Evolutionary conservation across 2,329 filamentous ascomycete genomes (phyloP), one percentile per base, ranked within the genome.

Genomic region (Colletotrichum sp.): DNA sequence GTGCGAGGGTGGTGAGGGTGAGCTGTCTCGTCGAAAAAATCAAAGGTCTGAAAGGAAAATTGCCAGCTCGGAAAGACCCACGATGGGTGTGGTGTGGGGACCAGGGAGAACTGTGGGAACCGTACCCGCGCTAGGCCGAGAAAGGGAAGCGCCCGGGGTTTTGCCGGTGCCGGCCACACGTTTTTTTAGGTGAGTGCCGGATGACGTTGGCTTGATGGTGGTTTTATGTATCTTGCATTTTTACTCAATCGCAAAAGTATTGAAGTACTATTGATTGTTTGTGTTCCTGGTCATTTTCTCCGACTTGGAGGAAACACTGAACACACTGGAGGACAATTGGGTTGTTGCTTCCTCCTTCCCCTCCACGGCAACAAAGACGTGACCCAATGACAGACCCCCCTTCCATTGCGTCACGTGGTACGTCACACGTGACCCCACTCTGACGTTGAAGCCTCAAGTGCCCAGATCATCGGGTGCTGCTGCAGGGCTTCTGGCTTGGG

Each of bases 21-120:
- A 77, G 76, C 76, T 77, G 74, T 68, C 69, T 72, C 70, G 76
- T 77, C 72, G 77, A 78, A 78, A 78, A 78, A 78, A 77, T 75
- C 68, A 72, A 77, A 77, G 77, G 77, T 74, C 73, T 75, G 75
- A 77, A 74, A 76, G 77, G 77, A 78, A 78, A 78, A 78, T 78
- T 78, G 77, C 75, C 77, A 78, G 77, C 75, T 78, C 65, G 72
- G 75, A 71, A 67, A 32, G 74, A 75, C 66, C 74, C 74, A 76
- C 74, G 74, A 76, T 74, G 52, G 26, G 52, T 48, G 52, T 57
- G 74, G 71, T 76, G 74, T 71, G 74, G 43, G 43, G 71, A 76
- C 74, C 72, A 71, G 74, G 66, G 74, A 75, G 70, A 68, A 67
- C 39, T 67, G 70, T 75, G 73, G 73, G 21, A 52, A 75, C 64